These are phyloP conservation scores for Suillus discolor DNA, from an alignment of 768 basidiomycete genomes.

Conservation along the genomic window DNA sequence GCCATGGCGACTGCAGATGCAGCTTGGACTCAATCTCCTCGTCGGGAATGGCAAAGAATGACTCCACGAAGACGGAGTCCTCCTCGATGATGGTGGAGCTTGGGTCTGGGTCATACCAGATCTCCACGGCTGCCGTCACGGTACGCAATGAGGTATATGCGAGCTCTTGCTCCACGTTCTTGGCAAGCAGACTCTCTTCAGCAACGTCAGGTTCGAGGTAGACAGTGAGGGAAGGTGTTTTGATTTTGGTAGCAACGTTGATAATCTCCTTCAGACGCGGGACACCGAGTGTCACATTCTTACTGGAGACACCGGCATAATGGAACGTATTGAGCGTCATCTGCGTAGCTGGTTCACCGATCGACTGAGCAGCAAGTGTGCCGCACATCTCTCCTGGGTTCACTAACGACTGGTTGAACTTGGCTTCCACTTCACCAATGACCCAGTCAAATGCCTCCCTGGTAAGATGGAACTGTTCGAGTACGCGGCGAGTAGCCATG, in stretches of 20 bases:
- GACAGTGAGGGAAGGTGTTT: slow-evolving; percentile 95
- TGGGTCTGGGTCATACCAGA: slow-evolving; percentile 97
- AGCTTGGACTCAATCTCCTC: slow-evolving; percentile 92
- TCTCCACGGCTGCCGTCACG: slow-evolving; percentile 93
- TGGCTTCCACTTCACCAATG: slow-evolving; percentile 89
- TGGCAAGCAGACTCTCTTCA: slow-evolving; percentile 61
- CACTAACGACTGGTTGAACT: slow-evolving; percentile 91
- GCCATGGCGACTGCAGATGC: slow-evolving; percentile 93
- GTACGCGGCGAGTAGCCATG: slow-evolving; percentile 82
- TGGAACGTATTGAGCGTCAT: slow-evolving; percentile 99
- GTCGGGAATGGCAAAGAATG: slow-evolving; percentile 99
- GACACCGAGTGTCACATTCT: slow-evolving; percentile 99
- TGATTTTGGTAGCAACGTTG: slow-evolving; percentile 98
- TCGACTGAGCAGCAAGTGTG: slow-evolving; percentile 96
- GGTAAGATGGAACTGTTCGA: slow-evolving; percentile 88
- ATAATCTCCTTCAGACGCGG: slow-evolving; percentile 99
- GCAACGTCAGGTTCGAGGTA: slow-evolving; percentile 79
- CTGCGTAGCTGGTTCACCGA: slow-evolving; percentile 98
- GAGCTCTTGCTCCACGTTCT: slow-evolving; percentile 90
- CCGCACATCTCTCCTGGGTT: slow-evolving; percentile 99
- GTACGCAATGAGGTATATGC: slow-evolving; percentile 94
- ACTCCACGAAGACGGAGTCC: slow-evolving; percentile 93
- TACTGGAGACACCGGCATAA: slow-evolving; percentile 99
- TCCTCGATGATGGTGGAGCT: slow-evolving; percentile 94
- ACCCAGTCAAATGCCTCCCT: slow-evolving; percentile 98